Base-by-base conservation (phyloP, 2,329 filamentous ascomycete species). In the Dissoconium aciculare region DNA sequence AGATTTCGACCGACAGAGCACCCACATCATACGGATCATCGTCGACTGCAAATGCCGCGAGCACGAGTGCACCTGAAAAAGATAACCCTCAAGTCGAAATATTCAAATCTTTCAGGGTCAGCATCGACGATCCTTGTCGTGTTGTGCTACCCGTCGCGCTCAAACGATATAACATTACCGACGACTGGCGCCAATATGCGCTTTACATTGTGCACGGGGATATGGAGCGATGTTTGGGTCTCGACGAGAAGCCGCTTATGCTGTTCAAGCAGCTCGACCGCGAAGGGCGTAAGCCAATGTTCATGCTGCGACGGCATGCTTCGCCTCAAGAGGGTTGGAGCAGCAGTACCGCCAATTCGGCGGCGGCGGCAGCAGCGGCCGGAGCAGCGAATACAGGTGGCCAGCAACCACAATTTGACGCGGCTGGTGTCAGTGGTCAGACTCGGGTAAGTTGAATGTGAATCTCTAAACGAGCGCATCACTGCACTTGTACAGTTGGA, bases 121-220 rank as follows among this genome's bases (percentile, higher is more conserved):
- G 81, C 52, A 91, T 95, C 70, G 89, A 98, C 45, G 89, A 98
- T 50, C 89, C 89, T 3, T 98, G 89, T 60, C 80, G 93, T 62
- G 94, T 94, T 54, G 89, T 98, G 15, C 67, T 98, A 2, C 89
- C 89, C 2, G 89, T 91, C 11, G 89, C 89, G 2, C 69, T 98
- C 11, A 91, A 91, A 54, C 93, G 94, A 54, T 98, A 98, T 60
- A 89, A 95, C 52, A 98, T 98, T 62, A 87, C 91, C 43, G 87
- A 85, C 13, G 87, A 93, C 30, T 94, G 85, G 80, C 81, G 91
- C 45, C 83, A 95, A 51, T 98, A 98, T 52, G 87, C 89, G 1
- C 63, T 98, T 17, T 98, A 95, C 52, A 98, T 98, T 53, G 89
- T 98, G 3, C 93, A 94, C 47, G 89, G 89, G n/a, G 85, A 95